A percentile compares a stretch with the other conserved stretches of the same genome.
Evolutionary conservation across 371 early-diverging fungal species (phyloP).

Genomic region (Sporodiniella umbellata): DNA sequence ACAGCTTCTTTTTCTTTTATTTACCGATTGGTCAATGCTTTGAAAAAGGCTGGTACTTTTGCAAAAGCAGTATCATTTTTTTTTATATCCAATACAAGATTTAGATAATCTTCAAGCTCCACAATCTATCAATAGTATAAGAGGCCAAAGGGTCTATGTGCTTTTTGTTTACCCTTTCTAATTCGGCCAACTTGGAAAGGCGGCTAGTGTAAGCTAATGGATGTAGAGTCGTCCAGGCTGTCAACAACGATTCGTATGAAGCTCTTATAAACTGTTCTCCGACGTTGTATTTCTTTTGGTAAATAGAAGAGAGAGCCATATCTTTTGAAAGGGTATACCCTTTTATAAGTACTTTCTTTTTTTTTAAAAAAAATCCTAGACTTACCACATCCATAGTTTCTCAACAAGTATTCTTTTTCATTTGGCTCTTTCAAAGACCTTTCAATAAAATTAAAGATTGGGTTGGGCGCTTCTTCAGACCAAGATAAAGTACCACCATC

Average conservation of each 20-base stretch:
- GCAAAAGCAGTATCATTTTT: not conserved
- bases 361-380: not conserved
- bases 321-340: too few relatives aligned
- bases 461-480: constrained; percentile 50
- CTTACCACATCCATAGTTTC: constrained; percentile 52
- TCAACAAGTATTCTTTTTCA: constrained; percentile 32
- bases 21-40: constrained; percentile 8
- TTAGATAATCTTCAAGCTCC: constrained; percentile 61
- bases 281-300: constrained; percentile 44
- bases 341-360: too few relatives aligned
- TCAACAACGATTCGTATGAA: constrained; percentile 52
- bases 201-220: constrained; percentile 53
- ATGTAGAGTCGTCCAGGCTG: constrained; percentile 51
- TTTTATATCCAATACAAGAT: constrained; percentile 34
- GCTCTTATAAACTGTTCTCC: constrained; percentile 48
- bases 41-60: constrained; percentile 14
- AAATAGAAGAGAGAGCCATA: constrained; percentile 42
- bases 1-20: too few relatives aligned
- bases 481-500: constrained; percentile 37
- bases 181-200: constrained; percentile 33
- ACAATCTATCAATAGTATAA: constrained; percentile 36
- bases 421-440: constrained; percentile 39
- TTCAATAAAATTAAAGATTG: constrained; percentile 48
- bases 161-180: constrained; percentile 52
- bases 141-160: not conserved